Percentiles rank a stretch among this genome's conserved stretches.
Conservation (phyloP, 2,329 filamentous ascomycete genomes). For the Diaporthe australafricana region DNA sequence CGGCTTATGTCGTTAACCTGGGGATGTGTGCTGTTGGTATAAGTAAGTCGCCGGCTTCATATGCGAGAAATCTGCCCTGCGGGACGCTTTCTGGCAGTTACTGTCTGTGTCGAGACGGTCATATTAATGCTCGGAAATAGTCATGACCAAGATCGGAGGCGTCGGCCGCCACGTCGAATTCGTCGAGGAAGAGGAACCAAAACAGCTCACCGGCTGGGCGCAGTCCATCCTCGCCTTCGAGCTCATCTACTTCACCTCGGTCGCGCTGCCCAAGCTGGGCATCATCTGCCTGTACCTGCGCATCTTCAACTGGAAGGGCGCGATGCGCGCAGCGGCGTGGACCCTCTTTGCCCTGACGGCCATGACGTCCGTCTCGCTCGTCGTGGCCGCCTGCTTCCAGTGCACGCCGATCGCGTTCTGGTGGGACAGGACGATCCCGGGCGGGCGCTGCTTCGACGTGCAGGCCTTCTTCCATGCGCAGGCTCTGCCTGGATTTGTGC, state of each 20-base stretch:
- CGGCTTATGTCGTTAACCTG: constrained; percentile 40
- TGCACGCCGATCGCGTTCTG: constrained; percentile 55
- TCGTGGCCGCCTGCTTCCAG: constrained; percentile 44
- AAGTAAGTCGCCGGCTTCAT: constrained; percentile 30
- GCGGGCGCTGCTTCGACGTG: constrained; percentile 50
- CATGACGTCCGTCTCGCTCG: constrained; percentile 41
- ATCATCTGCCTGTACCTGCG: constrained; percentile 47
- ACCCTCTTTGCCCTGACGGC: constrained; percentile 39
- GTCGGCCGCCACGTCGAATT: constrained; percentile 42
- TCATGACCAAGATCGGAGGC: constrained; percentile 42
- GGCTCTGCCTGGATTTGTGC: constrained; percentile 41
- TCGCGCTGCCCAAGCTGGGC: constrained; percentile 45
- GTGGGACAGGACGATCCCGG: constrained; percentile 56
- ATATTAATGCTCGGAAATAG: constrained; percentile 28
- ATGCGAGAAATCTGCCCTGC: too few relatives aligned
- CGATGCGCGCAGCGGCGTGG: constrained; percentile 39
- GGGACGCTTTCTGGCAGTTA: background rate
- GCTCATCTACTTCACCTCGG: constrained; percentile 44
- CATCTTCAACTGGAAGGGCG: constrained; percentile 44
- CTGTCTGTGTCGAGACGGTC: background rate
- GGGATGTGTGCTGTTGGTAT: constrained; percentile 41
- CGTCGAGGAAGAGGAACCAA: constrained; percentile 38
- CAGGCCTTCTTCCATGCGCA: constrained; percentile 44
- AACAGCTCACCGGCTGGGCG: constrained; percentile 40
- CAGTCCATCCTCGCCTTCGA: constrained; percentile 44